Base-by-base conservation (phyloP, 2,329 filamentous ascomycete species). In the Bipolaris gigantea region DNA sequence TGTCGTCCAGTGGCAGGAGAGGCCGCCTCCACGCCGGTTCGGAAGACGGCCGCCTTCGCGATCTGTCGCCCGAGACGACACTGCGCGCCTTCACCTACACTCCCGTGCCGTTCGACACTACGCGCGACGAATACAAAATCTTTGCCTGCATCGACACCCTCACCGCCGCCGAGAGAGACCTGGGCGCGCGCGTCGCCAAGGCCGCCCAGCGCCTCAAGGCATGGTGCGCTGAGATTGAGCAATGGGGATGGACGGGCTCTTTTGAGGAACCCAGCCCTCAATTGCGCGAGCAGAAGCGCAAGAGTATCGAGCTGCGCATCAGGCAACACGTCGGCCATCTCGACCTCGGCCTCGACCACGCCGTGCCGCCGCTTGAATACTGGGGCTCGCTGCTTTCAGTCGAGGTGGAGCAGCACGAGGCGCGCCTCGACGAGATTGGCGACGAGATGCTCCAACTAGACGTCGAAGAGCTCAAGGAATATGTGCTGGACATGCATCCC, bases 391-490 rank as follows among this genome's bases (percentile, higher is more conserved):
- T 97, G 33, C 83, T 84, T 0, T 81, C 82, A 2, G 73, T 79
- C 15, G 81, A 89, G 34, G 85, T 95, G 1, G 75, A 81, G 42
- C 77, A 78, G 45, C 92, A 94, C 72, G 89, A 94, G 65, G 77
- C 74, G 52, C 85, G 92, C 35, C 80, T 95, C 11, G 87, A 89
- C 48, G 84, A 89, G 59, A 95, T 97, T 54, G 81, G 79, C 13
- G 79, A 81, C 40, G 85, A 86, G 52, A 78, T 94, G 77, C 84
- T 89, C 51, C 81, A 83, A 35, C 78, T 94, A 47, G 84, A 89
- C 49, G 79, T 95, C 35, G 90, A 97, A 67, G 91, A 95, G 60
- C 86, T 99, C 70, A 97, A 99, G 77, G 85, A 83, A 40, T 89
- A 93, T 68, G 89, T 97, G 62, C 78, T 97, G 59, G 86, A 88